Evolutionary conservation across 176 grass and related monocot species (phyloP).

Genomic region (Bothriochloa decipiens): DNA sequence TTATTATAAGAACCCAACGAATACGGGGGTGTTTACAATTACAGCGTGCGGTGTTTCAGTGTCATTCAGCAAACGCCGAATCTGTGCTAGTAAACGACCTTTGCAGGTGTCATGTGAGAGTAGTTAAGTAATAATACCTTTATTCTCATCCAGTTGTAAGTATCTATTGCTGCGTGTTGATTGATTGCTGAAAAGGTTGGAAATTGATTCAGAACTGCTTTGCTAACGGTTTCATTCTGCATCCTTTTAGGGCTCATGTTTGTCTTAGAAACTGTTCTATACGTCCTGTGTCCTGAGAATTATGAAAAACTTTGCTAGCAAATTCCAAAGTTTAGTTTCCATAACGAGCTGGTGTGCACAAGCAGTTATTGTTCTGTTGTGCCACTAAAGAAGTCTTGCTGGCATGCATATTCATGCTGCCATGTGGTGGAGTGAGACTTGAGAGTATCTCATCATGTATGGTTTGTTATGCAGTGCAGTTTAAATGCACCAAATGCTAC

Average conservation of each 20-base stretch:
- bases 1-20: too few relatives aligned
- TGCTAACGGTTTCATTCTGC: neutral
- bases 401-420: conserved; percentile 25
- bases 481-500: conserved; percentile 21
- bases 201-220: neutral
- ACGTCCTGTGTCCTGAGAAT: neutral
- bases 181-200: neutral
- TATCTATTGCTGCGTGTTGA: neutral
- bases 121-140: neutral
- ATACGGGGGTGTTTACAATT: too few relatives aligned
- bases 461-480: too few relatives aligned
- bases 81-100: neutral
- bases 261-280: neutral
- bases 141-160: neutral
- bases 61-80: neutral
- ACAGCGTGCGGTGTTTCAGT: neutral
- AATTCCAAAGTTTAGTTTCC: neutral
- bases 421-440: conserved; percentile 16
- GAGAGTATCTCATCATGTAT: neutral
- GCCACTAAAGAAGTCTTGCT: too few relatives aligned
- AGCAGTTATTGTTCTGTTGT: conserved; percentile 35
- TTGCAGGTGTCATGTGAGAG: neutral
- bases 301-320: neutral
- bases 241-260: neutral
- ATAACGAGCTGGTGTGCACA: neutral